Evolutionary conservation across 169 alveolate species (phyloP), one percentile per base, ranked within the genome.

Genomic region (Plasmodium malariae): DNA sequence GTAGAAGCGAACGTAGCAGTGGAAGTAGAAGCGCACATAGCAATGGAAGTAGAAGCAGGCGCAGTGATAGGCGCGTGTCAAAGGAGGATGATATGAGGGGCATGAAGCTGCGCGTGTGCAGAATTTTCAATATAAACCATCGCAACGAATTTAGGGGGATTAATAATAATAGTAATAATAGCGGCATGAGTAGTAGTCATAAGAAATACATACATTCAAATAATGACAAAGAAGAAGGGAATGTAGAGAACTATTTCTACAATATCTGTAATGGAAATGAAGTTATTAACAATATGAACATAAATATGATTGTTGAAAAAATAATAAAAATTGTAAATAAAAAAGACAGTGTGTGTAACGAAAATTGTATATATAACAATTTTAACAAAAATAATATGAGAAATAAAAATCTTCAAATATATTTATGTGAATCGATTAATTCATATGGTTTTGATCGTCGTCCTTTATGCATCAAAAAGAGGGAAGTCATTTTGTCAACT

Each of bases 271-370:
- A 32, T 34, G 87, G 92, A 21, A 49, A 36, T 9, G 92, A 86
- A 40, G 87, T 86, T 17, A 86, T 86, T 3, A 86, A 86, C 70
- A 86, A 86, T 70, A 70, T 86, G 68, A 86, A 68, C 14, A 86
- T 86, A 9, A 86, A 86, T 6, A 69, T 86, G 68, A 68, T 86
- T 1, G 92, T 70, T 0, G 87, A 70, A 2, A 86, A 86, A 55
- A 86, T 86, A 57, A 14, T 70, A 4, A 26, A 86, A 0, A 69
- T 86, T 36, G 49, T 72, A 26, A 86, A 43, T 57, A 57, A 72
- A 62, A 86, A 86, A 9, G 78, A 86, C 59, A 86, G 51, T 57
- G 24, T 86, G 2, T 86, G 92, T 57, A 36, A 86, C 21, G 78
- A 86, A 37, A 70, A 54, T 5, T 86, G 92, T 57, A 34, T 57